phyloP scores from a whole-genome alignment of 2,329 filamentous ascomycete species.

The Fusarium liriodendri region DNA sequence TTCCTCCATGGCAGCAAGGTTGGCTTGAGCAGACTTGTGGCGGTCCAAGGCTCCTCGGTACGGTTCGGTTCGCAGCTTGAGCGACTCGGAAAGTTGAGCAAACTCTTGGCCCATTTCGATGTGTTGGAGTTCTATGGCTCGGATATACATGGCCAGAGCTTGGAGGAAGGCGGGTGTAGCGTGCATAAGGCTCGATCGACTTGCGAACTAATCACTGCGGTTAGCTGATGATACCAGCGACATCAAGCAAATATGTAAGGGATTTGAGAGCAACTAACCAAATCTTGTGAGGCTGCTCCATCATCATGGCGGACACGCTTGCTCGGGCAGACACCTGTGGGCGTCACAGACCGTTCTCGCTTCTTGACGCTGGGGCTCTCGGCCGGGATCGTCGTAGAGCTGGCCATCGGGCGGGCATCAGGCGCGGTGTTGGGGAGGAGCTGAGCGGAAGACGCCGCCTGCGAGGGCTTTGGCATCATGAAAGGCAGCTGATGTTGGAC shows the following conservation, averaged over 20 bases:
- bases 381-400: not conserved
- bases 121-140: not conserved
- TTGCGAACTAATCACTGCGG: not conserved
- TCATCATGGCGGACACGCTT: not conserved
- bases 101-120: not conserved
- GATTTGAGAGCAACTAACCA: not conserved
- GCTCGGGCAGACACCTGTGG: not conserved
- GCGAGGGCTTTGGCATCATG: not conserved
- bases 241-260: not conserved
- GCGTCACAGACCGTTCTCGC: not conserved
- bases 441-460: not conserved
- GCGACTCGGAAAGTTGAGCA: not conserved
- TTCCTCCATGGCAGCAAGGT: not conserved
- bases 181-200: not conserved
- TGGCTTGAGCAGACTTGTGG: not conserved
- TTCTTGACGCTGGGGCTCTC: not conserved
- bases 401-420: not conserved
- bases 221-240: not conserved
- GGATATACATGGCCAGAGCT: not conserved
- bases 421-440: not conserved
- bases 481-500: not conserved
- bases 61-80: not conserved
- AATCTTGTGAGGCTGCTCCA: not conserved
- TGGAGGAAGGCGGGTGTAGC: not conserved
- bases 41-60: not conserved